These are phyloP conservation scores for Globisporangium mamillatum DNA, from an alignment of 352 stramenopile genomes.

Conservation along the genomic window DNA sequence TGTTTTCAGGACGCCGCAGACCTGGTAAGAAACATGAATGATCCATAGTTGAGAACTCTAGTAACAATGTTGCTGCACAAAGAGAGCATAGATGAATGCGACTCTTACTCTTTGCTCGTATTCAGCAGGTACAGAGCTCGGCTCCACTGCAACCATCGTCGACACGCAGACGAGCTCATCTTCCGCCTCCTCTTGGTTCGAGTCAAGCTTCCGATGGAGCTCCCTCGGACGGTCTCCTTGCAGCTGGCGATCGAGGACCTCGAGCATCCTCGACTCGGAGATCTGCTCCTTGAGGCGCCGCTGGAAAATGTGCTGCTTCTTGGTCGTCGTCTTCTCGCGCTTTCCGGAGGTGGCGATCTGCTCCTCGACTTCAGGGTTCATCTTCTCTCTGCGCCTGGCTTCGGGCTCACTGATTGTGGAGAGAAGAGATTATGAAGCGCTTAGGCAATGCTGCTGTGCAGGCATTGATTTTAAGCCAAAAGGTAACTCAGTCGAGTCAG, in stretches of 20 bases:
- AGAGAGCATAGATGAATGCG: background rate
- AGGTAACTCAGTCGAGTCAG: background rate
- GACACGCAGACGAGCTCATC: conserved; percentile 76
- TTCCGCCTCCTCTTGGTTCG: conserved; percentile 29
- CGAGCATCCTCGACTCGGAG: conserved; percentile 64
- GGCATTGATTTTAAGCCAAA: background rate
- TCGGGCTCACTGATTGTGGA: no score
- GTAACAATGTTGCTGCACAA: no score
- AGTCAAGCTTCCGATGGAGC: conserved; percentile 12
- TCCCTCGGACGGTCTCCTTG: conserved; percentile 12
- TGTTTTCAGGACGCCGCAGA: conserved; percentile 38
- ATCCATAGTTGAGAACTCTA: background rate
- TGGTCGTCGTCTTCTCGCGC: background rate
- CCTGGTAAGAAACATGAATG: conserved; percentile 13
- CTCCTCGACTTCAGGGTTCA: conserved; percentile 19
- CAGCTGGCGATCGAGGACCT: conserved; percentile 57
- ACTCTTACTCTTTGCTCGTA: conserved; percentile 31
- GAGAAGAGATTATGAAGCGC: no score
- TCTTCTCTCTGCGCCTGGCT: background rate
- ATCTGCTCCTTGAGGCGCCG: conserved; percentile 59
- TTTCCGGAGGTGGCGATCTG: background rate
- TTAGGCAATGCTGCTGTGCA: no score
- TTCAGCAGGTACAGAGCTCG: conserved; percentile 11
- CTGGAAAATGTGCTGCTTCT: conserved; percentile 33
- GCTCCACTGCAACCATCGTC: conserved; percentile 56